Evolutionary conservation across 495 filamentous ascomycete species (phyloP).

Genomic region (Penicillium macrosclerotiorum): DNA sequence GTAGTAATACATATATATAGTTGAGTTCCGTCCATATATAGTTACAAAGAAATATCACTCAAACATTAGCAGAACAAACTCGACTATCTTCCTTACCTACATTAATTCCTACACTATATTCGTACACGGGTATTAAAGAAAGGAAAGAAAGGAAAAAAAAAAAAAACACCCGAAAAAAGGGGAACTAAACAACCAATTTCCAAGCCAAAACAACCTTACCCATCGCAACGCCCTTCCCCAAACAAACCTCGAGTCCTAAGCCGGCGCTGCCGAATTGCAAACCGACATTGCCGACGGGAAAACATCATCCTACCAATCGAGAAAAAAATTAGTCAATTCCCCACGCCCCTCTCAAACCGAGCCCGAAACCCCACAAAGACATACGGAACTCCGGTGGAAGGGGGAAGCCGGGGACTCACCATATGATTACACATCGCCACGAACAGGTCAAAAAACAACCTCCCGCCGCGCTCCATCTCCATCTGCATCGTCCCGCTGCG

Average conservation of each 20-base stretch:
- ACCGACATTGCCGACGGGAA: slow-evolving; percentile 14
- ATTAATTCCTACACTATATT: slow-evolving; percentile 10
- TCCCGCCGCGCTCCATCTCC: slow-evolving; percentile 85
- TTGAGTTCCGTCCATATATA: neutral
- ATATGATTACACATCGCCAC: slow-evolving; percentile 92
- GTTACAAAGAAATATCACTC: slow-evolving; percentile 3
- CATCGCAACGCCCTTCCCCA: too few species aligned
- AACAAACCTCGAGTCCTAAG: too few species aligned
- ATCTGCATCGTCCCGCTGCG: slow-evolving; percentile 94
- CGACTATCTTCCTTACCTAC: neutral
- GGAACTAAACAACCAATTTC: too few species aligned
- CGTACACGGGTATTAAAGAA: slow-evolving; percentile 25
- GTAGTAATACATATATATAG: too few species aligned
- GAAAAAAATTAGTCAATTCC: neutral
- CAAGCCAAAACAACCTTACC: neutral
- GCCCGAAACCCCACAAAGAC: too few species aligned
- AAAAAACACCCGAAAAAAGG: slow-evolving; percentile 6
- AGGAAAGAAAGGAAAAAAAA: slow-evolving; percentile 3
- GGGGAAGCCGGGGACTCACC: too few species aligned
- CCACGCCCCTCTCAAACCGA: neutral
- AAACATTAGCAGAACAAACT: too few species aligned
- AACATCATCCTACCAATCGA: slow-evolving; percentile 24
- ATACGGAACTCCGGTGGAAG: too few species aligned
- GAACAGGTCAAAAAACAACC: slow-evolving; percentile 90
- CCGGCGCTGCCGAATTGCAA: slow-evolving; percentile 16